Conservation (phyloP, 345 rosid species). For the Salix koriyanagi region DNA sequence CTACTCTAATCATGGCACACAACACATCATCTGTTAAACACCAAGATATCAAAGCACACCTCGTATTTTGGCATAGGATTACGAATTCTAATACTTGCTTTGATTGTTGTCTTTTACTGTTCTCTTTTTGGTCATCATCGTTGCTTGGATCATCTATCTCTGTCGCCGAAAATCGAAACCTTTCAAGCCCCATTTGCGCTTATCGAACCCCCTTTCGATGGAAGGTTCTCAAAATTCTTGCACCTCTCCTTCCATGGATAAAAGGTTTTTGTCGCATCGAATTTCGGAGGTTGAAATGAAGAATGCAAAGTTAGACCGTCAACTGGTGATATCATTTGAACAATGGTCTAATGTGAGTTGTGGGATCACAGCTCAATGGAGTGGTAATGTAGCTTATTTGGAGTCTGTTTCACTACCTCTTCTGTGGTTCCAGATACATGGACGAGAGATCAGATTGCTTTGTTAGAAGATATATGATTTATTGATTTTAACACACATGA, state of each 20-base stretch:
- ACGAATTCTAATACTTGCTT: slow-evolving; percentile 45
- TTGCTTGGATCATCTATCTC: slow-evolving; percentile 28
- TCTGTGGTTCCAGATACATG: slow-evolving; percentile 1
- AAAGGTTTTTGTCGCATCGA: slow-evolving; percentile 30
- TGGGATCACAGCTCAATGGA: neutral
- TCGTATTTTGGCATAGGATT: slow-evolving; percentile 45
- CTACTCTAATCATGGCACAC: slow-evolving; percentile 21
- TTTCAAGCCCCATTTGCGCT: slow-evolving; percentile 22
- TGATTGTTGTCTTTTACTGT: slow-evolving; percentile 19
- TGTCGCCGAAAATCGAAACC: slow-evolving; percentile 28
- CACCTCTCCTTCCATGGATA: slow-evolving; percentile 25
- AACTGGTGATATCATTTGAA: slow-evolving; percentile 17
- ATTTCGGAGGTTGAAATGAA: slow-evolving; percentile 34
- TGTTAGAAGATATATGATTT: neutral
- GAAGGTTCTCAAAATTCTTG: slow-evolving; percentile 5
- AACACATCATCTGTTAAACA: slow-evolving; percentile 16
- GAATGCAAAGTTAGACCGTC: slow-evolving; percentile 18
- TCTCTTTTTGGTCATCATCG: slow-evolving; percentile 15
- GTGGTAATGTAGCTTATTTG: slow-evolving; percentile 9
- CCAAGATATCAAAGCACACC: slow-evolving; percentile 36
- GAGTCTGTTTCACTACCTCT: slow-evolving; percentile 4
- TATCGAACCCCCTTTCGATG: slow-evolving; percentile 28
- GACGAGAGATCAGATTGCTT: slow-evolving; percentile 29
- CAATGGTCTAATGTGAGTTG: slow-evolving; percentile 16
- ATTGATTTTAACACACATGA: neutral